Percentiles rank a stretch among this genome's conserved stretches.
Conservation (phyloP, 2,329 filamentous ascomycete genomes). For the Fonsecaea pedrosoi region DNA sequence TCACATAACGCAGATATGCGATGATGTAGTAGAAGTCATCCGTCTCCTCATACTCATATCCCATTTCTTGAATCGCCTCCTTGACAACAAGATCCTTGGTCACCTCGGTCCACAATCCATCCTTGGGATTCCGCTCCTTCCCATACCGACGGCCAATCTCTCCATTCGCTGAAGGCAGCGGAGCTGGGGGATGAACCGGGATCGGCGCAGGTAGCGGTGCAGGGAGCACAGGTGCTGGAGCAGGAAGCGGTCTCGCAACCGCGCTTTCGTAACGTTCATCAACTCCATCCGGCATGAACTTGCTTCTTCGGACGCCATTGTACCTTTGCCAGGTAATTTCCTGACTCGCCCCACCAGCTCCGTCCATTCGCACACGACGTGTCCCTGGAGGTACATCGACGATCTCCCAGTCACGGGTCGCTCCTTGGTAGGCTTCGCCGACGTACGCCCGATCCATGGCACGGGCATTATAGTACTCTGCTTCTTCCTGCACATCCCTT, state of each 20-base stretch:
- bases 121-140: constrained; percentile 48
- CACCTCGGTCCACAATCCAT: constrained; percentile 93
- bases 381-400: constrained; percentile 85
- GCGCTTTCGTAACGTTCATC: constrained; percentile 63
- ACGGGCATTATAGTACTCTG: constrained; percentile 70
- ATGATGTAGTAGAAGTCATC: constrained; percentile 91
- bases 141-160: constrained; percentile 55
- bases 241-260: constrained; percentile 51
- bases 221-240: constrained; percentile 40
- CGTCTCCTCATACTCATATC: constrained; percentile 90
- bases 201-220: not conserved
- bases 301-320: constrained; percentile 75
- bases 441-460: constrained; percentile 71
- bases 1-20: constrained; percentile 85
- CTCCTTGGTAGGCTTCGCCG: constrained; percentile 76
- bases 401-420: constrained; percentile 78
- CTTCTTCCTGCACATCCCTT: constrained; percentile 60
- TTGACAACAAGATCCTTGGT: constrained; percentile 88
- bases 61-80: constrained; percentile 82
- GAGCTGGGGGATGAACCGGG: constrained; percentile 38
- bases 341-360: constrained; percentile 73
- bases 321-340: constrained; percentile 82
- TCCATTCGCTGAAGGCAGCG: constrained; percentile 43
- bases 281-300: constrained; percentile 71
- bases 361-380: constrained; percentile 81